Evolutionary conservation across 169 alveolate genomes (phyloP), one percentile per base, ranked within the genome.

Genomic region (Eimeria acervulina): DNA sequence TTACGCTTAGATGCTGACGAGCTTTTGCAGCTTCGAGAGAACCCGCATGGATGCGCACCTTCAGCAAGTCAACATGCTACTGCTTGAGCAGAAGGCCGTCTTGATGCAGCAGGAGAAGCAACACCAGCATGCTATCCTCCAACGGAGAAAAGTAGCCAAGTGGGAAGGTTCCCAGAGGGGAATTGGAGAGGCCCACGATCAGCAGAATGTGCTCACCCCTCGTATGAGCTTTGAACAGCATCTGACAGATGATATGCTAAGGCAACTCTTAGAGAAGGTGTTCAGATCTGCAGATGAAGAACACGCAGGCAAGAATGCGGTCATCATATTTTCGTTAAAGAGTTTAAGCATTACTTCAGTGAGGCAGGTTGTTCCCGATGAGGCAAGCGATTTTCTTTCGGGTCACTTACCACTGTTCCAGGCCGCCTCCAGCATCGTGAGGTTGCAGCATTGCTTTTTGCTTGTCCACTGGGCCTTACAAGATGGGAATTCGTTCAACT

Each of bases 251-350:
- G 55, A 36, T 0, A 55, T 59, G 31, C 96, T 83, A 26, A 55
- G 44, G 80, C 90, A 55, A 13, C 88, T 93, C 68, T 72, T 93
- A 36, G 88, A 93, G 70, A 93, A 93, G 44, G 94, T 93, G 23
- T 83, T 93, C 78, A 51, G 88, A 28, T 93, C 96, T 36, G 96
- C 96, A 3, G 96, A 93, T 38, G 96, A 93, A 51, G 94, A 81
- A 15, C 61, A 70, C 12, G 81, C 90, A 83, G 96, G 96, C 81
- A 85, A 55, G 80, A 63, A 59, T 28, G 12, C n/a, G 63, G 31
- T 3, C 4, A 21, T 10, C 33, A 26, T n/a, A 12, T 47, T n/a
- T 7, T 5, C 38, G 13, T 36, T 36, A 33, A 47, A 13, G 59
- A 5, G 38, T 19, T 7, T 51, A 4, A 66, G 76, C 28, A 2